Conservation (phyloP, 1,139 yeast genomes). For the Hemisphaericaspora xylofermentans region DNA sequence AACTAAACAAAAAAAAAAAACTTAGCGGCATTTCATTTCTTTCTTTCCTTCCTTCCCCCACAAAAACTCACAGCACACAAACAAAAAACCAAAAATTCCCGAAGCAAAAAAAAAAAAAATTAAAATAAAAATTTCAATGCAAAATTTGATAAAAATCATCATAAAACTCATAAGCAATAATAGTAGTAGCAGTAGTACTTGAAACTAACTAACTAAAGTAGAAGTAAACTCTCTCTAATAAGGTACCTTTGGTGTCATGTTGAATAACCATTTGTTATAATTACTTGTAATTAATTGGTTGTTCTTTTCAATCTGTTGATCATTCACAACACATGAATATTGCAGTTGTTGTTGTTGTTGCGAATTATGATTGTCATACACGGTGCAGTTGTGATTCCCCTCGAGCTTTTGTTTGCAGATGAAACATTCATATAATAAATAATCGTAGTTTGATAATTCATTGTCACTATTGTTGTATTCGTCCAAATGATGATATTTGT, state of each 20-base stretch:
- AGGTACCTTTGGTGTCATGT: conserved; percentile 17
- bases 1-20: no score
- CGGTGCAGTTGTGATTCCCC: conserved; percentile 1
- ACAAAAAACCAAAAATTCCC: no score
- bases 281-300: conserved; percentile 24
- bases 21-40: no score
- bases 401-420: conserved; percentile 15
- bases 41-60: conserved; percentile 2
- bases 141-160: neutral
- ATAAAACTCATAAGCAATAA: neutral
- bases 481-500: conserved; percentile 1
- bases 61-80: neutral
- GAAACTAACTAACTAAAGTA: no score
- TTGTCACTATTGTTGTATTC: conserved; percentile 1
- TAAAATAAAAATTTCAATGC: conserved; percentile 1
- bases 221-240: conserved; percentile 6
- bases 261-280: conserved; percentile 30
- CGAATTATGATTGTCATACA: no score
- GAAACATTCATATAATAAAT: conserved; percentile 14
- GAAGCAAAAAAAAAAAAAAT: neutral
- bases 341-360: no score
- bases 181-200: neutral
- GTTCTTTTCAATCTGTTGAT: conserved; percentile 14
- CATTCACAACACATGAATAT: conserved; percentile 3
- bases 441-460: conserved; percentile 4